Base-by-base conservation (phyloP, 2,329 filamentous ascomycete species). In the Pseudopyrenochaeta lycopersici region DNA sequence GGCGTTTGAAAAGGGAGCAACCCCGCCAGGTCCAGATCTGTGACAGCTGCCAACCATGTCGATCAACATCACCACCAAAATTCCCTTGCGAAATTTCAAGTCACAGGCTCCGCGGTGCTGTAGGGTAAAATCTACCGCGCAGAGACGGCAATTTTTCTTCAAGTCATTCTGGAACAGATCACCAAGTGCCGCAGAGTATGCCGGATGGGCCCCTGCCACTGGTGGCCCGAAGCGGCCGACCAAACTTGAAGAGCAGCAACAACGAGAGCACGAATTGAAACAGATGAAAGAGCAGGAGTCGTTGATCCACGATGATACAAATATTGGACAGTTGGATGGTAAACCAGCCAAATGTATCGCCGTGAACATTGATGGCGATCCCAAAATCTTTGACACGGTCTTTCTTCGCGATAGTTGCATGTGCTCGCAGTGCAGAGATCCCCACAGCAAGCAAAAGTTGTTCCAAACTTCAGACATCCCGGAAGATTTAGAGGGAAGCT, bases 381-480 rank as follows among this genome's bases (percentile, higher is more conserved):
- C 55, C 23, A 66, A 63, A 30, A 46, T 64, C 12, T 75, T 76
- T 40, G 72, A 76, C 52, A 64, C 68, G 17, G 68, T 66, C 7
- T 75, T 75, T 46, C 72, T 88, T 17, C 82, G 87, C 32, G 86
- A 89, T 68, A 75, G 81, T 51, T 89, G 87, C 74, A 67, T 76
- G 17, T 89, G 86, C 67, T 60, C 77, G n/a, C 65, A 58, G 39
- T 89, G 86, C 66, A 78, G 86, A 29, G 82, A 88, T 67, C 77
- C 81, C 3, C 82, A 83, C 36, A 86, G 85, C 14, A 82, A 80
- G 36, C 86, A 89, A 68, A 89, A 88, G 74, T 78, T 79, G 32
- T 90, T 90, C 72, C 82, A 84, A 49, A 88, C 87, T 1, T 79
- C 80, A 17, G 87, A 91, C 46, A 87, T 92, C 36, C 85, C 87